Evolutionary conservation across 148 eudicot species (phyloP), one percentile per base, ranked within the genome.

Genomic region (Nepenthes mirabilis): DNA sequence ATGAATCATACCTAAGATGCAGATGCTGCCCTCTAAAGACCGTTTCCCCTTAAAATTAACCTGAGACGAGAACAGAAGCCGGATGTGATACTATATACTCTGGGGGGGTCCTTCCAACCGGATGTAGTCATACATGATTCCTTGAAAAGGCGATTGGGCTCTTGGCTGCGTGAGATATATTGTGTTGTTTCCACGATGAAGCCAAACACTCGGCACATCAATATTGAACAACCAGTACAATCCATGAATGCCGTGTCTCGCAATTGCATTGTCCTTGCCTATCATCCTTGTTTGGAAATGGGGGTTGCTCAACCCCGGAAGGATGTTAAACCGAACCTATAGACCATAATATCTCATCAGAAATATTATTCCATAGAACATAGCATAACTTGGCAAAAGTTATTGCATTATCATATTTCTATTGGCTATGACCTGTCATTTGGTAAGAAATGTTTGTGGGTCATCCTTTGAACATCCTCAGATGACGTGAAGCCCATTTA

Each of bases 121-220:
- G 33, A 78, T 78, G 63, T 74, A 78, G 57, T 78, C 82, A 32
- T 78, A 78, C 82, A 78, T 78, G 36, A 78, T 47, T 55, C 82
- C 82, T 35, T 34, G 60, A 54, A 73, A 63, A 34, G 73, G 70
- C 47, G 47, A 66, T 33, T 5, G 34, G n/a, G 68, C 67, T 65
- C 69, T 68, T 14, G 75, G 35, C 56, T 78, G 82, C 3, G 65
- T 67, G 14, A 78, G 57, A 51, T 51, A 78, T 11, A 78, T 57
- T 23, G 56, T 61, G 37, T 78, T 78, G 9, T 14, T 58, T 40
- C 71, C 71, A 1, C 0, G 8, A 2, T 32, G 53, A 43, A 78
- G 78, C 57, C 50, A 60, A 53, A 59, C 48, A 5, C 67, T 60
- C 13, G 54, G 23, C 14, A 78, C 62, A 55, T 56, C 45, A 1